These are phyloP conservation scores for Xerocomellus dryophilus DNA, from an alignment of 768 basidiomycete species.

Conservation along the genomic window DNA sequence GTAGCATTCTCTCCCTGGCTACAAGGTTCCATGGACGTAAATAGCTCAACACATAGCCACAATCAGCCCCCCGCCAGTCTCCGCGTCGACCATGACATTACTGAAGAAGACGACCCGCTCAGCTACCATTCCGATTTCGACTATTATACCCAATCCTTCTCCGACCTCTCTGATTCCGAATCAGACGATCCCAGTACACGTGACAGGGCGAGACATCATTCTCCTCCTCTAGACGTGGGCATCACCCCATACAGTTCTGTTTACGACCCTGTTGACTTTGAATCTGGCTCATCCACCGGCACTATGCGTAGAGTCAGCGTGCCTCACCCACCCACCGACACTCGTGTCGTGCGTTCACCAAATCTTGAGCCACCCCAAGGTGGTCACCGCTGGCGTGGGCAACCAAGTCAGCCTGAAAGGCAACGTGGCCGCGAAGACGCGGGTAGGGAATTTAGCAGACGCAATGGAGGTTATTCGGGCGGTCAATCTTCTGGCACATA, in stretches of 20 bases:
- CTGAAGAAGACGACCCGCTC: slow-evolving; percentile 31
- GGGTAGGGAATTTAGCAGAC: slow-evolving; percentile 6
- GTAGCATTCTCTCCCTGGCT: slow-evolving; percentile 34
- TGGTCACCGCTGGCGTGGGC: slow-evolving; percentile 21
- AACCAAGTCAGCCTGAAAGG: slow-evolving; percentile 12
- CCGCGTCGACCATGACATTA: slow-evolving; percentile 4
- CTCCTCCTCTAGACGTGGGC: slow-evolving; percentile 10
- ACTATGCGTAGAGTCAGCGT: slow-evolving; percentile 19
- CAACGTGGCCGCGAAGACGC: slow-evolving; percentile 14
- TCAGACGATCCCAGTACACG: slow-evolving; percentile 13
- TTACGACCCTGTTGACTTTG: slow-evolving; percentile 28
- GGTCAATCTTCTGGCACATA: slow-evolving; percentile 18
- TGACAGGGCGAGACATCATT: not conserved
- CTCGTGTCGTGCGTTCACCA: not conserved
- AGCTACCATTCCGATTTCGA: slow-evolving; percentile 38
- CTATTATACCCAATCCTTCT: slow-evolving; percentile 33
- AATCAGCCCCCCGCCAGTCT: not conserved
- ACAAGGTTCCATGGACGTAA: slow-evolving; percentile 17
- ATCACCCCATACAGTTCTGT: slow-evolving; percentile 23
- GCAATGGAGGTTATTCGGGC: slow-evolving; percentile 18
- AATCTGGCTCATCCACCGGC: slow-evolving; percentile 47
- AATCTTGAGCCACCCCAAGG: slow-evolving; percentile 13
- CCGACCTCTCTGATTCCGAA: slow-evolving; percentile 32
- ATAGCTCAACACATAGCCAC: slow-evolving; percentile 17
- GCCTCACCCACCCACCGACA: not conserved